Evolutionary conservation across 257 asterid species (phyloP).

Genomic region (Capsicum chinense): DNA sequence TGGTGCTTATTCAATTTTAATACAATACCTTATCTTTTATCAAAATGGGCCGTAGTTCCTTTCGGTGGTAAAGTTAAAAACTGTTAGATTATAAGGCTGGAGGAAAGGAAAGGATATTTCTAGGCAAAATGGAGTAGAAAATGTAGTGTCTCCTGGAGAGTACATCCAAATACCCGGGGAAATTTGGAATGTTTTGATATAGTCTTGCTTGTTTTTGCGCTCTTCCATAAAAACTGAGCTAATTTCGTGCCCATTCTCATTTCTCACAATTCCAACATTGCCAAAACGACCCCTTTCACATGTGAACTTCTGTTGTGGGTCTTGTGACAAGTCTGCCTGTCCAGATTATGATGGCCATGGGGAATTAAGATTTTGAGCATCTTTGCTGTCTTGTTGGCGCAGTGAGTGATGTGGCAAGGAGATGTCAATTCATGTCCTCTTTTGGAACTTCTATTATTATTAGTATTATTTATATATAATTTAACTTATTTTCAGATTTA

Average conservation of each 20-base stretch:
- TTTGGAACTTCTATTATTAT: background rate
- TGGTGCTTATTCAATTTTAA: background rate
- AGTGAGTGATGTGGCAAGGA: conserved; percentile 7
- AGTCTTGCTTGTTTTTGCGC: conserved; percentile 15
- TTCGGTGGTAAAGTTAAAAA: background rate
- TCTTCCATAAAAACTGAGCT: background rate
- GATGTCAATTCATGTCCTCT: background rate
- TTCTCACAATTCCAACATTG: background rate
- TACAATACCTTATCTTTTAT: background rate
- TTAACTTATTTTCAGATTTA: background rate
- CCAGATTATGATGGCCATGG: background rate
- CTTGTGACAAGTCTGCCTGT: background rate
- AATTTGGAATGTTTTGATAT: background rate
- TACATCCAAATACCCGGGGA: conserved; percentile 6
- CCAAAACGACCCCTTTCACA: background rate
- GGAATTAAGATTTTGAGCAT: background rate
- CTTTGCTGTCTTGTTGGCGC: background rate
- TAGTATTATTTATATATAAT: background rate
- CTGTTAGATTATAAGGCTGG: background rate
- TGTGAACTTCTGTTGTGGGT: background rate
- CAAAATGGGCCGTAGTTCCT: background rate
- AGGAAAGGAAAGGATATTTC: background rate
- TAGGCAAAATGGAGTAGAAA: background rate
- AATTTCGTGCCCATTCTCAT: background rate
- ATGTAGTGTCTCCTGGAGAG: conserved; percentile 7